phyloP scores from a whole-genome alignment of 2,329 filamentous ascomycete species.

The Paecilomyces fulvus region DNA sequence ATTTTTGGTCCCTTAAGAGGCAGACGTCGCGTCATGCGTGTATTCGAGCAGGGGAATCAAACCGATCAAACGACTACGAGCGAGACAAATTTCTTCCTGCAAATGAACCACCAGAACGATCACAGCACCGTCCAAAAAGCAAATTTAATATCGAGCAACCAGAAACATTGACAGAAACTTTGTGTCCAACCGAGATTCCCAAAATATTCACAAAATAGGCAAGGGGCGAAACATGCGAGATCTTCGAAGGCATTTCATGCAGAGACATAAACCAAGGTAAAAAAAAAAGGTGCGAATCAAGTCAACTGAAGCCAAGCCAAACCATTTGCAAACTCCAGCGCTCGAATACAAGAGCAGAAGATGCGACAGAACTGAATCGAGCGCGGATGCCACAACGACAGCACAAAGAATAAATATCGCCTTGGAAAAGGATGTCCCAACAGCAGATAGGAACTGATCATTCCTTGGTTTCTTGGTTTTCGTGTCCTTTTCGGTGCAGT shows the following conservation, averaged over 20 bases:
- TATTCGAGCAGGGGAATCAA: background rate
- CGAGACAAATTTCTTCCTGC: background rate
- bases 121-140: background rate
- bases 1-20: too few relatives aligned
- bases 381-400: background rate
- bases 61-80: background rate
- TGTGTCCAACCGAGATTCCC: background rate
- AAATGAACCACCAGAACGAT: background rate
- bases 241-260: background rate
- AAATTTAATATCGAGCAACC: background rate
- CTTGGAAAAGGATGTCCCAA: background rate
- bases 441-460: background rate
- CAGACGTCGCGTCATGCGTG: background rate
- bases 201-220: background rate
- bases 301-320: background rate
- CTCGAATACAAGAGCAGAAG: constrained; percentile 4
- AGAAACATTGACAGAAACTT: background rate
- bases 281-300: background rate
- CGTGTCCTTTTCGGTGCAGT: background rate
- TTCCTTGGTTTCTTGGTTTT: background rate
- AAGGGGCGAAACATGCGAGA: background rate
- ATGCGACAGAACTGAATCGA: constrained; percentile 5
- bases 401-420: too few relatives aligned
- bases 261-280: background rate
- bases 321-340: constrained; percentile 10